A percentile compares a stretch with the other conserved stretches of the same genome.
Conservation (phyloP, 495 filamentous ascomycete species). For the Pseudoneurospora amorphoporcata region DNA sequence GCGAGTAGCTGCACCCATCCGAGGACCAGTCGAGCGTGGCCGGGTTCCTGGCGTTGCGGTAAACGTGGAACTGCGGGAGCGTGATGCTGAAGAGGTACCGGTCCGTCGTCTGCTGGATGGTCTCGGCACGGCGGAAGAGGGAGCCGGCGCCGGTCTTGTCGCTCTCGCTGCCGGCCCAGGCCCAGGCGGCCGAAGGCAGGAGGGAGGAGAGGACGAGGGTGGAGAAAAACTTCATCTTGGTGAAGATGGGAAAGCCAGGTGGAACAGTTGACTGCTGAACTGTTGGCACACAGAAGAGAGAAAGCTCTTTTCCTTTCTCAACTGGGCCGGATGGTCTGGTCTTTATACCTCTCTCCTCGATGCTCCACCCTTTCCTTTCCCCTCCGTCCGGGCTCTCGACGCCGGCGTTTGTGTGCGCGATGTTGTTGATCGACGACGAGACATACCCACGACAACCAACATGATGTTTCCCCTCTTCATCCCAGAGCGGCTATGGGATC, state of each 20-base stretch:
- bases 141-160: conserved; percentile 1
- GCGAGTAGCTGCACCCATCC: conserved; percentile 32
- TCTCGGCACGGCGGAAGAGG: conserved; percentile 2
- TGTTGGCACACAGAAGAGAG: neutral
- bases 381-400: neutral
- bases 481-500: neutral
- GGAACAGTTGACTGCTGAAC: neutral
- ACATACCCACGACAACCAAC: neutral
- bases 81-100: conserved; percentile 23
- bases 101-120: conserved; percentile 19
- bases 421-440: neutral
- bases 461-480: neutral
- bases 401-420: neutral
- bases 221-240: neutral
- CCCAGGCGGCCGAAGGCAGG: neutral
- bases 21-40: conserved; percentile 28
- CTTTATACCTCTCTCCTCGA: neutral
- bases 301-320: neutral
- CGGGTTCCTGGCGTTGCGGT: conserved; percentile 22
- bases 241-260: neutral
- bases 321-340: neutral
- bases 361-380: neutral
- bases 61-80: conserved; percentile 19
- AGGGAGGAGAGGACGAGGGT: neutral
- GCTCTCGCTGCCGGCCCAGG: neutral